These are phyloP conservation scores for Aspergillus nidulans DNA, from an alignment of 495 filamentous ascomycete genomes.

Conservation along the genomic window DNA sequence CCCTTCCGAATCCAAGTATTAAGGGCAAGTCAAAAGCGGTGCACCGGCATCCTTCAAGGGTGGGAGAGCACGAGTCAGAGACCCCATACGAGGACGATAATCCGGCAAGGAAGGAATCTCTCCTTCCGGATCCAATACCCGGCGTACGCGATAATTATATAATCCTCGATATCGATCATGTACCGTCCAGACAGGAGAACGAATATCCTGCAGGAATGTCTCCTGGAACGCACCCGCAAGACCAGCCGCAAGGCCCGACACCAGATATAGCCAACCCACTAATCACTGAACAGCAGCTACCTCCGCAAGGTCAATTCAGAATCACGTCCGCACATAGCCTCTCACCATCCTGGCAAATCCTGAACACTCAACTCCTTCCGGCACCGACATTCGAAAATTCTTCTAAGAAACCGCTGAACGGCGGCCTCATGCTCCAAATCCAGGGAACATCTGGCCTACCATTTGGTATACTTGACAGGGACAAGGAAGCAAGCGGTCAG, in stretches of 20 bases:
- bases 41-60: constrained; percentile 1
- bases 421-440: constrained; percentile 63
- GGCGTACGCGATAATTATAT: constrained; percentile 42
- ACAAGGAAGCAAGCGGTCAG: constrained; percentile 31
- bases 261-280: neutral
- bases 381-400: constrained; percentile 58
- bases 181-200: neutral
- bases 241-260: constrained; percentile 15
- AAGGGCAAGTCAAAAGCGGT: constrained; percentile 16
- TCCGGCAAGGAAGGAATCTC: constrained; percentile 18
- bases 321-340: constrained; percentile 49
- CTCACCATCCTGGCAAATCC: constrained; percentile 50
- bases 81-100: constrained; percentile 13
- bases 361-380: constrained; percentile 41
- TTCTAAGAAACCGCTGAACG: constrained; percentile 23
- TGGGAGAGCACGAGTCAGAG: constrained; percentile 13
- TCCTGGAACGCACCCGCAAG: constrained; percentile 8
- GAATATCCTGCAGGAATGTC: neutral
- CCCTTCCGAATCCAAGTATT: constrained; percentile 11
- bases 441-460: constrained; percentile 48
- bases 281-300: constrained; percentile 18
- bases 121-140: constrained; percentile 37
- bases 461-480: constrained; percentile 25
- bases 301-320: constrained; percentile 23
- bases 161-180: constrained; percentile 38